Evolutionary conservation across 2,329 filamentous ascomycete species (phyloP).

Genomic region (Pestalotiopsis fici): DNA sequence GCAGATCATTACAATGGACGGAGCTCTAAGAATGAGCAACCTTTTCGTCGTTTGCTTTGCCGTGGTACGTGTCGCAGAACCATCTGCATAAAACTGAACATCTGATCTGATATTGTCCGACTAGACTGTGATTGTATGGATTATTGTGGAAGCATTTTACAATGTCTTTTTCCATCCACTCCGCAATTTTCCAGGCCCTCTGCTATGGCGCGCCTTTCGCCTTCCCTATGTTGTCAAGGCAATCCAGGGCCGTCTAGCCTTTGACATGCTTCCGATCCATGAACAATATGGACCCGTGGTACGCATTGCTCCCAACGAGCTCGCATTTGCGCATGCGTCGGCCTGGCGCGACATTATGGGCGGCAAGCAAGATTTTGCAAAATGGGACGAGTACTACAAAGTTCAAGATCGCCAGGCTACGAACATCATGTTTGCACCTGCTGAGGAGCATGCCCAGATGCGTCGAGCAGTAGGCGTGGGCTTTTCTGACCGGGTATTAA

Average conservation of each 20-base stretch:
- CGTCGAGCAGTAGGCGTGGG: neutral
- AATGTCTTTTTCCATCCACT: conserved; percentile 8
- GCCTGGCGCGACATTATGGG: conserved; percentile 29
- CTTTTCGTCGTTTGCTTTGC: neutral
- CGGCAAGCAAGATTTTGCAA: conserved; percentile 4
- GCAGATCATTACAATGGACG: neutral
- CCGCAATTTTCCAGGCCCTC: conserved; percentile 4
- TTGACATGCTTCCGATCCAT: conserved; percentile 28
- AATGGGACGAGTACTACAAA: conserved; percentile 4
- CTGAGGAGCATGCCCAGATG: conserved; percentile 3
- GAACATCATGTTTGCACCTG: conserved; percentile 6
- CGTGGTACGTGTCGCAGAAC: neutral
- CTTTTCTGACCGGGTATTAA: conserved; percentile 3
- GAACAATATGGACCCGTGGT: conserved; percentile 29
- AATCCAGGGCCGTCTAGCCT: conserved; percentile 5
- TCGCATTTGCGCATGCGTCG: conserved; percentile 27
- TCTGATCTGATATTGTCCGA: neutral
- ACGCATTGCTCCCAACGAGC: conserved; percentile 30
- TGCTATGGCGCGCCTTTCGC: neutral
- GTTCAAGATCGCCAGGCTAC: neutral
- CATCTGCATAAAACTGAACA: neutral
- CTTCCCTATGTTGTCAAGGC: neutral
- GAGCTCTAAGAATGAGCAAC: neutral
- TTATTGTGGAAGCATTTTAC: neutral
- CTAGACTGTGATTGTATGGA: neutral